Conservation (phyloP, 331 rosid species). For the Saraca asoca region DNA sequence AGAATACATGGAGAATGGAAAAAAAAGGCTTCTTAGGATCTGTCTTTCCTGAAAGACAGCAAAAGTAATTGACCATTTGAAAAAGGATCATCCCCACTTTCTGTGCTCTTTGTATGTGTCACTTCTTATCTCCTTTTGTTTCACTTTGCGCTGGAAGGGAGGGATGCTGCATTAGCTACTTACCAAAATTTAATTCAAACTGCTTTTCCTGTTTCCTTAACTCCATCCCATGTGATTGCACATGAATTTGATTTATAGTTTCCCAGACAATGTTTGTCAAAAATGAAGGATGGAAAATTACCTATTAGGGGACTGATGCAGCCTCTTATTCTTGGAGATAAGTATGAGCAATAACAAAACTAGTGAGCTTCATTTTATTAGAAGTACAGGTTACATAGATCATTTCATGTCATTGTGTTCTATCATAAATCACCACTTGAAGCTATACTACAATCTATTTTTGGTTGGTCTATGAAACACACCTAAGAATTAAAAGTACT, state of each 20-base stretch:
- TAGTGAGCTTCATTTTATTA: too few species aligned
- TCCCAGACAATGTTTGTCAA: not conserved
- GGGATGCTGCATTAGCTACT: conserved; percentile 36
- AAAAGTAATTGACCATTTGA: conserved; percentile 48
- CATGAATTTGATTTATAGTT: conserved; percentile 32
- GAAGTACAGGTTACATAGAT: too few species aligned
- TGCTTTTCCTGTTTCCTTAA: conserved; percentile 37
- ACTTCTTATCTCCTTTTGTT: conserved; percentile 45
- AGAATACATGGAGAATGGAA: conserved; percentile 49
- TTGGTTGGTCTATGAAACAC: too few species aligned
- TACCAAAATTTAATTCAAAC: conserved; percentile 42
- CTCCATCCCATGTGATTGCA: conserved; percentile 52
- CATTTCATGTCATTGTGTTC: too few species aligned
- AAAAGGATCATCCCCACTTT: conserved; percentile 48
- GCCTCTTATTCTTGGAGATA: too few species aligned
- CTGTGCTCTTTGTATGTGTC: conserved; percentile 55
- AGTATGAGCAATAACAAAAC: too few species aligned
- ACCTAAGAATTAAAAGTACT: too few species aligned
- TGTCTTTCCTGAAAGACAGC: conserved; percentile 68
- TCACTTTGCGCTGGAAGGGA: conserved; percentile 32
- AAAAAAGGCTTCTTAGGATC: conserved; percentile 68
- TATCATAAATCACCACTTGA: too few species aligned
- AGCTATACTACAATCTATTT: too few species aligned
- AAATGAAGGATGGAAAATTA: too few species aligned
- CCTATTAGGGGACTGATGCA: too few species aligned